Conservation (phyloP, 345 rosid genomes). For the Geranium brycei region DNA sequence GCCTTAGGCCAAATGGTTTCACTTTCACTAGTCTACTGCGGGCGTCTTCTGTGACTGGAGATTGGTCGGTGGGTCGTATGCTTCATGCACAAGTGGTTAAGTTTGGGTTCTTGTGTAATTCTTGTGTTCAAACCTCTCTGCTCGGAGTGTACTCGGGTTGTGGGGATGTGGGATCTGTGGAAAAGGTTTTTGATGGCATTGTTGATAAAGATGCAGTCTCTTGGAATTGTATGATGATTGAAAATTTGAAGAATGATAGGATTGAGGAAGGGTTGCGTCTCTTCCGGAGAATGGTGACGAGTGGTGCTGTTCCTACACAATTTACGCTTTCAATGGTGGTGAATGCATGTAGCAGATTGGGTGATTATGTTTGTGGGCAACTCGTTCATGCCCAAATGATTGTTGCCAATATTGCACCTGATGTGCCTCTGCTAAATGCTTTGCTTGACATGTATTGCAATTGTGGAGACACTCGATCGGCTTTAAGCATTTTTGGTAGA, state of each 20-base stretch:
- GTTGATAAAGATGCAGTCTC: conserved; percentile 46
- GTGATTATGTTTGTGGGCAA: conserved; percentile 33
- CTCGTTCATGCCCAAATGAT: conserved; percentile 41
- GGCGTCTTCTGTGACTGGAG: conserved; percentile 38
- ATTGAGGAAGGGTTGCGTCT: conserved; percentile 30
- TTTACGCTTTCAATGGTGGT: conserved; percentile 62
- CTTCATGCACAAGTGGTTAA: conserved; percentile 44
- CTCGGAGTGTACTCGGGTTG: conserved; percentile 60
- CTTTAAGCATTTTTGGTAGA: conserved; percentile 30
- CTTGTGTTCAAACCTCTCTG: conserved; percentile 59
- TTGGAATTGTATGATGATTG: conserved; percentile 71
- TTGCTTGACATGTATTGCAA: conserved; percentile 75
- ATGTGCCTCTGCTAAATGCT: conserved; percentile 61
- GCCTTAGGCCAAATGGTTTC: conserved; percentile 43
- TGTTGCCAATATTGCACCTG: conserved; percentile 24
- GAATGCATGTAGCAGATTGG: conserved; percentile 50
- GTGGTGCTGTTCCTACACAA: conserved; percentile 40
- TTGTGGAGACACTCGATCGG: conserved; percentile 38
- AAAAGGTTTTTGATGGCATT: conserved; percentile 30
- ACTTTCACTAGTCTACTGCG: conserved; percentile 64
- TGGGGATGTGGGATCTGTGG: conserved; percentile 52
- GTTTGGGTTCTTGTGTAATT: conserved; percentile 31
- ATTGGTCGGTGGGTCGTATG: conserved; percentile 33
- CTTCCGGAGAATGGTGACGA: conserved; percentile 37
- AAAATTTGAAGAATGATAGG: conserved; percentile 52